Evolutionary conservation across 257 asterid species (phyloP).

Genomic region (Nemophila menziesii): DNA sequence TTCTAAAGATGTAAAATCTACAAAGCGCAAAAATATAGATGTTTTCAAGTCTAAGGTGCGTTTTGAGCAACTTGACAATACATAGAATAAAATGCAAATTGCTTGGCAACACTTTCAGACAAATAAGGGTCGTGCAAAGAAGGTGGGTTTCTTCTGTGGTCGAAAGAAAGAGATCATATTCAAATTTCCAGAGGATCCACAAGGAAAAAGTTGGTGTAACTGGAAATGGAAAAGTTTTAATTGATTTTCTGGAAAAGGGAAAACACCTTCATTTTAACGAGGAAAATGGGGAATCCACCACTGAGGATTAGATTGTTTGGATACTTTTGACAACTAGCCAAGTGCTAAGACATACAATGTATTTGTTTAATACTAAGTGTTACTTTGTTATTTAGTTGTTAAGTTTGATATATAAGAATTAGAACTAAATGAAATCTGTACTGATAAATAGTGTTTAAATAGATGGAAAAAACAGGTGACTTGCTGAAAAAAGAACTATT

Average conservation of each 20-base stretch:
- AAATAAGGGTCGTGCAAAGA: constrained; percentile 77
- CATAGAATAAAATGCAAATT: constrained; percentile 90
- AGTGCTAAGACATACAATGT: too few species aligned
- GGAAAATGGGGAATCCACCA: constrained; percentile 36
- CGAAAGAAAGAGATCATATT: constrained; percentile 92
- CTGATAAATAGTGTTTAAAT: too few species aligned
- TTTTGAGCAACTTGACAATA: constrained; percentile 76
- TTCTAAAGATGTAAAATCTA: constrained; percentile 92
- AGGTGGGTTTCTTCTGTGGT: constrained; percentile 98
- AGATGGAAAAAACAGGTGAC: too few species aligned
- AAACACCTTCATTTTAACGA: constrained; percentile 94
- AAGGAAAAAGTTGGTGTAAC: constrained; percentile 94
- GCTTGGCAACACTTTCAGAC: constrained; percentile 99
- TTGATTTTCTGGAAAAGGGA: constrained; percentile 88
- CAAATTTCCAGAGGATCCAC: constrained; percentile 88
- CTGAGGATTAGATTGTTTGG: constrained; percentile 36
- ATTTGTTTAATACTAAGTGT: too few species aligned
- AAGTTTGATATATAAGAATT: too few species aligned
- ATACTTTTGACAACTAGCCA: too few species aligned
- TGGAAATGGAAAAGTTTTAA: constrained; percentile 91
- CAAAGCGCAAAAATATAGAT: constrained; percentile 83
- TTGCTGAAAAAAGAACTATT: too few species aligned
- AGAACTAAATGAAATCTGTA: too few species aligned
- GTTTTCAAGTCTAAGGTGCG: constrained; percentile 92
- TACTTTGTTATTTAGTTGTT: too few species aligned